Evolutionary conservation across 1,139 yeast species (phyloP).

Genomic region (Protomyces pachydermus): DNA sequence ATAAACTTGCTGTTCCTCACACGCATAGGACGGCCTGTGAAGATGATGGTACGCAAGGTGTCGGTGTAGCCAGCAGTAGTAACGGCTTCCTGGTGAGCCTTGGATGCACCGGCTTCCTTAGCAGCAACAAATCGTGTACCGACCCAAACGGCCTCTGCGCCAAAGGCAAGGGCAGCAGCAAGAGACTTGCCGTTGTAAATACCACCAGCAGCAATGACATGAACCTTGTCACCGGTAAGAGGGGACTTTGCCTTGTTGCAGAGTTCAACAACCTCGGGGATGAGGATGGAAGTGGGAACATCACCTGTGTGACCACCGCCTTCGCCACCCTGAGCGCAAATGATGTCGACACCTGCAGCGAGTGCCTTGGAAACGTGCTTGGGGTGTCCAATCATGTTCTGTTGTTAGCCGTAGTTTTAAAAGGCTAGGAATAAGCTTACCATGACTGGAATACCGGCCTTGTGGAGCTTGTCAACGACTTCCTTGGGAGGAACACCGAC

Average conservation of each 20-base stretch:
- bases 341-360: slow-evolving; percentile 43
- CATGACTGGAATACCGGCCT: slow-evolving; percentile 46
- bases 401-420: neutral
- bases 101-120: slow-evolving; percentile 36
- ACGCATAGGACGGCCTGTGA: slow-evolving; percentile 34
- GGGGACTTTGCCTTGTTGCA: slow-evolving; percentile 34
- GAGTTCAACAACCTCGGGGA: slow-evolving; percentile 43
- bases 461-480: slow-evolving; percentile 45
- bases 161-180: slow-evolving; percentile 39
- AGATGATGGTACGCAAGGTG: slow-evolving; percentile 35
- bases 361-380: slow-evolving; percentile 45
- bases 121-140: slow-evolving; percentile 39
- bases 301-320: slow-evolving; percentile 48
- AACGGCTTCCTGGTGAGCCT: slow-evolving; percentile 35
- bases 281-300: slow-evolving; percentile 33
- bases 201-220: slow-evolving; percentile 48
- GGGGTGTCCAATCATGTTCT: slow-evolving; percentile 48
- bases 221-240: slow-evolving; percentile 37
- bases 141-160: slow-evolving; percentile 48
- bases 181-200: slow-evolving; percentile 41
- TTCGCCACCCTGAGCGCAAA: slow-evolving; percentile 49
- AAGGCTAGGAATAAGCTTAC: neutral
- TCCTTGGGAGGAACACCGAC: slow-evolving; percentile 45
- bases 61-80: slow-evolving; percentile 34
- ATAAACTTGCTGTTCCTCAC: neutral